Conservation (phyloP, 2,329 filamentous ascomycete species). For the Knufia petricola region DNA sequence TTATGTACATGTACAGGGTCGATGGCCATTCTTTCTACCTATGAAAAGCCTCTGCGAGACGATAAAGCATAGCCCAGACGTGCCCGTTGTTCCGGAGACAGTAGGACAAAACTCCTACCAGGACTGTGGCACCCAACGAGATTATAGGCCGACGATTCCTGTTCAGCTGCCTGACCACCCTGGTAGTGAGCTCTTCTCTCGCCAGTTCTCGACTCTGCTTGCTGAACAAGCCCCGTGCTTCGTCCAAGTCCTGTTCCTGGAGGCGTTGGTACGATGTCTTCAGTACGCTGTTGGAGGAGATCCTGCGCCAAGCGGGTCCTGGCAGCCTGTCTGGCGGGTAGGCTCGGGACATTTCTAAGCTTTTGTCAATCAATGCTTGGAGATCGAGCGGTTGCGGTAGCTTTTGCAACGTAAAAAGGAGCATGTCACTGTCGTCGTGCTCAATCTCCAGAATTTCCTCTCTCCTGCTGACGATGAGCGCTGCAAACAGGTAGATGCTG, state of each 20-base stretch:
- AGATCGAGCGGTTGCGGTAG: slow-evolving; percentile 72
- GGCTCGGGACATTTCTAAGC: slow-evolving; percentile 52
- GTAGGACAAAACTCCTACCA: slow-evolving; percentile 59
- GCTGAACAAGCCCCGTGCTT: slow-evolving; percentile 60
- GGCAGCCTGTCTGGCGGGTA: slow-evolving; percentile 65
- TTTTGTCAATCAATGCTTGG: slow-evolving; percentile 61
- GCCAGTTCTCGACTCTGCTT: slow-evolving; percentile 63
- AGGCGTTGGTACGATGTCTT: slow-evolving; percentile 62
- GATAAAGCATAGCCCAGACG: slow-evolving; percentile 4
- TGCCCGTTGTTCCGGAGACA: slow-evolving; percentile 48
- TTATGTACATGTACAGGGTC: not conserved
- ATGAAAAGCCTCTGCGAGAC: not conserved
- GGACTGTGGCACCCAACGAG: slow-evolving; percentile 53
- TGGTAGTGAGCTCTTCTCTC: slow-evolving; percentile 51
- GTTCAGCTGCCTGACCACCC: slow-evolving; percentile 45
- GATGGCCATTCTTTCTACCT: not conserved
- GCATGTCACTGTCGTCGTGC: slow-evolving; percentile 77
- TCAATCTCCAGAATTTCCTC: slow-evolving; percentile 79
- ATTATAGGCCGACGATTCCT: slow-evolving; percentile 56
- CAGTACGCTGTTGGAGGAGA: slow-evolving; percentile 69
- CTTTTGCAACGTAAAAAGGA: slow-evolving; percentile 79
- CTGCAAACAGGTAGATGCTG: slow-evolving; percentile 82
- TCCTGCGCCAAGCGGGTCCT: slow-evolving; percentile 54
- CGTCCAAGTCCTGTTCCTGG: slow-evolving; percentile 48
- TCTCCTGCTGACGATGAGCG: slow-evolving; percentile 71